A percentile compares a stretch with the other conserved stretches of the same genome.
These are phyloP conservation scores for Epichloe festucae DNA, from an alignment of 2,329 filamentous ascomycete species.

Conservation along the genomic window DNA sequence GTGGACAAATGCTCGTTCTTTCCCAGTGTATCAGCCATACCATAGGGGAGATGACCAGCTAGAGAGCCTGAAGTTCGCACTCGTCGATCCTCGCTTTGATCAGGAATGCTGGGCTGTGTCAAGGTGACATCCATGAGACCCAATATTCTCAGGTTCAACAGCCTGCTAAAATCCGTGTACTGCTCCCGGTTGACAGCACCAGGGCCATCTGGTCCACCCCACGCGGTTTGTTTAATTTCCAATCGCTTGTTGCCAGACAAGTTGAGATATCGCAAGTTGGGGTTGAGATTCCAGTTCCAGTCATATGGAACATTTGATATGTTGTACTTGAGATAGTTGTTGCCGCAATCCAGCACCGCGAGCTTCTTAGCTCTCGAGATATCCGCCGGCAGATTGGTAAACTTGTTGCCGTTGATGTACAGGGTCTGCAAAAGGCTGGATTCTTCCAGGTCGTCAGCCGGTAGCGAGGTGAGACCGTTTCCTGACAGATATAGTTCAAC, in stretches of 20 bases:
- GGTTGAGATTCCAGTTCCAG: constrained; percentile 99
- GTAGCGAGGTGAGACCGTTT: constrained; percentile 82
- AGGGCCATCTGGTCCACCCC: constrained; percentile 31
- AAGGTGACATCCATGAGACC: constrained; percentile 97
- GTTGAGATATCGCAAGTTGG: constrained; percentile 87
- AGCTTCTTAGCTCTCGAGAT: constrained; percentile 89
- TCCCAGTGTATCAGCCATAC: constrained; percentile 92
- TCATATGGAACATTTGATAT: constrained; percentile 98
- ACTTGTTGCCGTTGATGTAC: constrained; percentile 95
- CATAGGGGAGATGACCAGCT: constrained; percentile 79
- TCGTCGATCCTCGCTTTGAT: constrained; percentile 88
- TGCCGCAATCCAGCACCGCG: constrained; percentile 84
- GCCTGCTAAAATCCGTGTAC: constrained; percentile 78
- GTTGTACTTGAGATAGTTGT: constrained; percentile 94
- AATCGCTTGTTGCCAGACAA: constrained; percentile 92
- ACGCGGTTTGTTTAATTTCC: constrained; percentile 62
- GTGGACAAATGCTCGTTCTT: constrained; percentile 91
- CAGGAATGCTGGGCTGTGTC: constrained; percentile 82
- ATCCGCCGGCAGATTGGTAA: constrained; percentile 90
- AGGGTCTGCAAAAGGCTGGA: constrained; percentile 76
- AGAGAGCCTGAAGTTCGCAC: constrained; percentile 93
- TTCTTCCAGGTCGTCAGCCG: constrained; percentile 88
- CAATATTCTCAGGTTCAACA: constrained; percentile 73
- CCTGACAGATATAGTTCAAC: constrained; percentile 90
- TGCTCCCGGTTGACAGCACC: constrained; percentile 45